A percentile compares a stretch with the other conserved stretches of the same genome.
These are phyloP conservation scores for Dictyostelium purpureum DNA, from an alignment of 78 protist species.

Conservation along the genomic window DNA sequence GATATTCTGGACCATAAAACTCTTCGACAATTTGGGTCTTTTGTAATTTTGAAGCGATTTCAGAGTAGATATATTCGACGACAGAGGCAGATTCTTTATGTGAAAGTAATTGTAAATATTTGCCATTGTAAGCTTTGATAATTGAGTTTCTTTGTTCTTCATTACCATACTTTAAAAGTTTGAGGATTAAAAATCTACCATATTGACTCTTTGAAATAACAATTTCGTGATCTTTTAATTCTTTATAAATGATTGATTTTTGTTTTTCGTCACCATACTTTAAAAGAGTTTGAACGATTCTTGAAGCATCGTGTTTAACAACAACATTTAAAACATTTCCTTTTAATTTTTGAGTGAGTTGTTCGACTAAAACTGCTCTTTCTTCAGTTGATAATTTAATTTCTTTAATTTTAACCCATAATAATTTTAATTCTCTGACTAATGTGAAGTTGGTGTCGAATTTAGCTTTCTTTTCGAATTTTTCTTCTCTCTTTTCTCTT, in stretches of 20 bases:
- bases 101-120: background rate
- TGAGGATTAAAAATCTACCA: slow-evolving; percentile 58
- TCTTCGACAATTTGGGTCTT: slow-evolving; percentile 57
- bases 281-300: slow-evolving; percentile 72
- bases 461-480: slow-evolving; percentile 47
- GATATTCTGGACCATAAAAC: slow-evolving; percentile 74
- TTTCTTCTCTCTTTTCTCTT: slow-evolving; percentile 59
- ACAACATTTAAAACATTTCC: slow-evolving; percentile 46
- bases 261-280: slow-evolving; percentile 71
- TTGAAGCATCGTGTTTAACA: slow-evolving; percentile 81
- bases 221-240: slow-evolving; percentile 50
- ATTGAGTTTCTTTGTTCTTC: slow-evolving; percentile 47
- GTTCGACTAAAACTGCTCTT: slow-evolving; percentile 1
- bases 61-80: slow-evolving; percentile 39
- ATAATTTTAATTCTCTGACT: slow-evolving; percentile 33
- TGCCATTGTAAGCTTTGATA: slow-evolving; percentile 35
- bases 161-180: slow-evolving; percentile 34
- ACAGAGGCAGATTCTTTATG: slow-evolving; percentile 40
- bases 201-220: slow-evolving; percentile 5
- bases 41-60: slow-evolving; percentile 40
- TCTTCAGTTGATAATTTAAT: slow-evolving; percentile 8
- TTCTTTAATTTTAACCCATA: slow-evolving; percentile 69
- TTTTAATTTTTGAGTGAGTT: slow-evolving; percentile 1
- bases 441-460: slow-evolving; percentile 6
- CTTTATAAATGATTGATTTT: slow-evolving; percentile 29